A percentile compares a stretch with the other conserved stretches of the same genome.
These are phyloP conservation scores for Syzygium syzygioides DNA, from an alignment of 441 rosid genomes.

Conservation along the genomic window DNA sequence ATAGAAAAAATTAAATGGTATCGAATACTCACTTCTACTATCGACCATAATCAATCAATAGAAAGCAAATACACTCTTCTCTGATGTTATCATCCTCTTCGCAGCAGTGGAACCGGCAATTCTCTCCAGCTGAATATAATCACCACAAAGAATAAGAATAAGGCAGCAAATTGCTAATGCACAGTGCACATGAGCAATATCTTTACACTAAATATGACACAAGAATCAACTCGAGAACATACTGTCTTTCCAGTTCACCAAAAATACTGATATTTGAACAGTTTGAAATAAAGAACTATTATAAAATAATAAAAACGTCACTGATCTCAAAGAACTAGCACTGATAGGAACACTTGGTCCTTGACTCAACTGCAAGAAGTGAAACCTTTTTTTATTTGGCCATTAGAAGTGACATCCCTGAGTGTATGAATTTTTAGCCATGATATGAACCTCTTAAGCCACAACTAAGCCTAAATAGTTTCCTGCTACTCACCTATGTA, in stretches of 20 bases:
- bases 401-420: not conserved
- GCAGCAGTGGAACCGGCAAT: conserved; percentile 64
- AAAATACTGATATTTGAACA: not conserved
- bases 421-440: not conserved
- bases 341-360: not conserved
- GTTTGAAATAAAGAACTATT: not conserved
- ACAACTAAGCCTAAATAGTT: not conserved
- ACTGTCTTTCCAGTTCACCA: not conserved
- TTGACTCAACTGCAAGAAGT: not conserved
- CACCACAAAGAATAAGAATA: not conserved
- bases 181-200: not conserved
- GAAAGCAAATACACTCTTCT: conserved; percentile 61
- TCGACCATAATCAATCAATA: conserved; percentile 1
- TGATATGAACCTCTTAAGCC: not conserved
- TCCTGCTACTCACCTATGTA: not conserved
- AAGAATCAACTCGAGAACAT: not conserved
- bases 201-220: not conserved
- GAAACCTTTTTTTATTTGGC: not conserved
- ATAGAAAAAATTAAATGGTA: not conserved
- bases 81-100: conserved; percentile 62
- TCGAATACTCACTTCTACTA: not conserved
- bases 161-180: not conserved
- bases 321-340: not conserved
- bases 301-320: not conserved
- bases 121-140: conserved; percentile 58